These are phyloP conservation scores for Solanum clarkiae DNA, from an alignment of 257 asterid genomes.

Conservation along the genomic window DNA sequence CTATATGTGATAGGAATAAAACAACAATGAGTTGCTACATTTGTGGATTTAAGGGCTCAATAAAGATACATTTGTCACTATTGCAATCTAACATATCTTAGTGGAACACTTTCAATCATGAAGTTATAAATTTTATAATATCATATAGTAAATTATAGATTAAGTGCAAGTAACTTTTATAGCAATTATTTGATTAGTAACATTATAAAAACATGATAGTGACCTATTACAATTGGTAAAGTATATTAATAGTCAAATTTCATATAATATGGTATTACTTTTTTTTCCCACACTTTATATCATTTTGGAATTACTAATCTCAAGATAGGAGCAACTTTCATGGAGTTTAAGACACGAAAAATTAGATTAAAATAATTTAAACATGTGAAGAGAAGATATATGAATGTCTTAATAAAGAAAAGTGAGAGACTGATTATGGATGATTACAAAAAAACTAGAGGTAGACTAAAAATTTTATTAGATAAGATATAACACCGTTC, in stretches of 20 bases:
- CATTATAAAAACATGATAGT: neutral
- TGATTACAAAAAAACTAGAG: too few species aligned
- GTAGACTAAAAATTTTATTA: too few species aligned
- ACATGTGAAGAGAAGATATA: neutral
- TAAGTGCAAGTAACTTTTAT: neutral
- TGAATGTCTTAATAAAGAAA: accelerated
- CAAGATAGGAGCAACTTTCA: too few species aligned
- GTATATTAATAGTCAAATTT: neutral
- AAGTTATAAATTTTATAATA: neutral
- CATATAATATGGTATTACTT: neutral
- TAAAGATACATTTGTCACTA: neutral
- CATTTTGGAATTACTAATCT: neutral
- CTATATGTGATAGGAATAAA: neutral
- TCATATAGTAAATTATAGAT: neutral
- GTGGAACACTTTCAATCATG: neutral
- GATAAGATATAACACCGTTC: too few species aligned
- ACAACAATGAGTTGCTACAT: neutral
- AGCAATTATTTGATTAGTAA: neutral
- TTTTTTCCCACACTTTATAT: neutral
- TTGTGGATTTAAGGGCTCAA: neutral
- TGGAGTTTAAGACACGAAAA: neutral
- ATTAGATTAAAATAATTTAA: accelerated
- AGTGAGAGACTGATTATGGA: neutral
- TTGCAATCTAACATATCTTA: neutral
- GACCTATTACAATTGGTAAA: neutral